These are phyloP conservation scores for Salix brachista DNA, from an alignment of 345 rosid species.

Conservation along the genomic window DNA sequence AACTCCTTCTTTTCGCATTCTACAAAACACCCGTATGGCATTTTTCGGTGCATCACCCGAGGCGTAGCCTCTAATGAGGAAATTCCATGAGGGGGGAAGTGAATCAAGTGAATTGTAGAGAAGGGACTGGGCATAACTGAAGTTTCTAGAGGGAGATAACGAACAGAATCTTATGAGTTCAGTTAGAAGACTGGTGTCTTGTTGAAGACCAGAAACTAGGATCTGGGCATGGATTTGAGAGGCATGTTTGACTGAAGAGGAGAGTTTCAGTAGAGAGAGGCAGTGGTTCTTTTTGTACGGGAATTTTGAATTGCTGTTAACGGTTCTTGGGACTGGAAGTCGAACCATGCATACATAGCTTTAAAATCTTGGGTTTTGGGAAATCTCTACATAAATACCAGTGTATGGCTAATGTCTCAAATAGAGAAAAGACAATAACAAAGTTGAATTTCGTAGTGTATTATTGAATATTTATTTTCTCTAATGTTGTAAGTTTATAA, in stretches of 20 bases:
- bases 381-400: too few species aligned
- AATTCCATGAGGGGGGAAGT: slow-evolving; percentile 56
- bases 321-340: slow-evolving; percentile 14
- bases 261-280: slow-evolving; percentile 46
- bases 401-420: too few species aligned
- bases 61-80: slow-evolving; percentile 59
- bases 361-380: too few species aligned
- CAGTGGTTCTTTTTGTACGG: slow-evolving; percentile 41
- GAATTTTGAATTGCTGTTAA: slow-evolving; percentile 25
- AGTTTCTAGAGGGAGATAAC: slow-evolving; percentile 39
- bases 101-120: slow-evolving; percentile 37
- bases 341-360: slow-evolving; percentile 16
- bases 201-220: slow-evolving; percentile 45
- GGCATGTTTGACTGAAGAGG: slow-evolving; percentile 50
- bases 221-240: slow-evolving; percentile 62
- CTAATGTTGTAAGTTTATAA: too few species aligned
- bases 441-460: too few species aligned
- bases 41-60: slow-evolving; percentile 47
- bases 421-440: too few species aligned
- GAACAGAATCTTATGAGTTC: slow-evolving; percentile 53
- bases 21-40: slow-evolving; percentile 45
- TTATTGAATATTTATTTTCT: too few species aligned
- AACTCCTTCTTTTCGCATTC: slow-evolving; percentile 58
- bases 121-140: slow-evolving; percentile 43
- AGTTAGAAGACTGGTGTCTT: slow-evolving; percentile 40